Evolutionary conservation across 23 red algal genomes (phyloP).

Genomic region (Gracilaria gracilis): DNA sequence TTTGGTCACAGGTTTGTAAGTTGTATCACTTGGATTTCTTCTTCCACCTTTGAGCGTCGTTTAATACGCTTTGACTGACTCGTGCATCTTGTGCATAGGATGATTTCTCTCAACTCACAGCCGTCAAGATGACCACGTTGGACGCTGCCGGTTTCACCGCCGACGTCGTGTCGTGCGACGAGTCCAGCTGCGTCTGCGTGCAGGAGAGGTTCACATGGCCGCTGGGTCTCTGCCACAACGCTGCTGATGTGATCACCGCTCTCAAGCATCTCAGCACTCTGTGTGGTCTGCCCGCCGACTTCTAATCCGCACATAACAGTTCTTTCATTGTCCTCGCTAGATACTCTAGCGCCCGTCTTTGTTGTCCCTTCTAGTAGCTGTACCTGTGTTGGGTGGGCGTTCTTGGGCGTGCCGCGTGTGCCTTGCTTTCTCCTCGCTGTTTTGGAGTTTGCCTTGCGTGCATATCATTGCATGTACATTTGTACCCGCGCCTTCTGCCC

Average conservation of each 20-base stretch:
- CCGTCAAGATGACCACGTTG: conserved; percentile 39
- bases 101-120: conserved; percentile 50
- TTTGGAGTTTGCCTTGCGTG: neutral
- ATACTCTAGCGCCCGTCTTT: neutral
- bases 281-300: conserved; percentile 54
- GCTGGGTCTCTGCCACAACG: conserved; percentile 34
- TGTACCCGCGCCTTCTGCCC: neutral
- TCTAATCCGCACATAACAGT: conserved; percentile 1
- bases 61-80: neutral
- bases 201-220: conserved; percentile 57
- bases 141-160: conserved; percentile 60
- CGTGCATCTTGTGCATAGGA: neutral
- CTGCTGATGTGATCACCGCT: conserved; percentile 38
- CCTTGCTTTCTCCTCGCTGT: neutral
- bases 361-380: neutral
- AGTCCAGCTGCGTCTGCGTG: conserved; percentile 57
- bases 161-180: conserved; percentile 54
- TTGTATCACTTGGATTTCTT: too few species aligned
- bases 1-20: conserved; percentile 53
- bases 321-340: neutral
- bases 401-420: neutral
- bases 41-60: too few species aligned
- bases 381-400: neutral
- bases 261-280: conserved; percentile 49
- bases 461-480: neutral